Base-by-base conservation (phyloP, 805 yeast genomes). In the Cyberlindnera veronae region DNA sequence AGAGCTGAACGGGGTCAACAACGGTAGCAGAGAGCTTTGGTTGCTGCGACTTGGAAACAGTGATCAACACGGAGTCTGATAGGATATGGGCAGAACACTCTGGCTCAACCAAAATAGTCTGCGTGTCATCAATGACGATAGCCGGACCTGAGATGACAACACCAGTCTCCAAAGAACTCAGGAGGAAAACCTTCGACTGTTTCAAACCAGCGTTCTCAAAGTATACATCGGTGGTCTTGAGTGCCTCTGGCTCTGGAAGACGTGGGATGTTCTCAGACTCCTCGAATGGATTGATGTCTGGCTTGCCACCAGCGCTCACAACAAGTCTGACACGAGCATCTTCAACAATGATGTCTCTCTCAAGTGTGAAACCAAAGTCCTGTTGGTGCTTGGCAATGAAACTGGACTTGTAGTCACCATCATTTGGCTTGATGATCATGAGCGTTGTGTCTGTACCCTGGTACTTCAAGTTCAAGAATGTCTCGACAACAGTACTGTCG, bases 361-460 rank as follows among this genome's bases (percentile, higher is more conserved):
- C 69, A 44, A 79, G 74, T 6, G 74, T 60, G 58, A 85, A 85
- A 0, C 91, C 91, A 62, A 84, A 86, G 57, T 86, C 93, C 43
- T 77, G 69, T 46, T 72, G 66, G 55, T 85, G 95, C 39, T 69
- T 63, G 12, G 68, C 66, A 32, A 71, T 61, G 57, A 83, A 85
- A 34, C 68, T 67, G 26, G 62, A 55, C 14, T 59, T 53, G 51
- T 71, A 76, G 20, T 66, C 33, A n/a, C 63, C 44, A 59, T 49
- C 17, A 35, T 45, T 39, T 13, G 20, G 50, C 29, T 55, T 58
- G 16, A 61, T 61, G n/a, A 84, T 77, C 84, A 89, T 83, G 46
- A 90, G 63, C 29, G 84, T 80, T 3, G 96, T 84, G 54, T 90
- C 96, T 13, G 95, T 83, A 9, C 96, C 96, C 46, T 77, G 77